Evolutionary conservation across 805 yeast genomes (phyloP).

Genomic region (Yamadazyma kitorensis): DNA sequence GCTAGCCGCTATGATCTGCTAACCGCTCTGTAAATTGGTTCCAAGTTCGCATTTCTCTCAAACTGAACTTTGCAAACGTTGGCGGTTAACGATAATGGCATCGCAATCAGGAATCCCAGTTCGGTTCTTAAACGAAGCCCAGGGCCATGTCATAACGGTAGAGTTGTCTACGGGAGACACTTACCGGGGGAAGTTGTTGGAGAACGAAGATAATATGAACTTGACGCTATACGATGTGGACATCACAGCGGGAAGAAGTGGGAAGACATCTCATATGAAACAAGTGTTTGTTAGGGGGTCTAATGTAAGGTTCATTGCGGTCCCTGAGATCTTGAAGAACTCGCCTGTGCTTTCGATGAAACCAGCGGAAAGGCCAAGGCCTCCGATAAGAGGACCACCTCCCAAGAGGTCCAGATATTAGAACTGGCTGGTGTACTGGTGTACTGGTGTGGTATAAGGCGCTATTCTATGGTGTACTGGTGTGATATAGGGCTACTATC

Average conservation of each 20-base stretch:
- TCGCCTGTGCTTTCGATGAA: slow-evolving; percentile 82
- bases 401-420: slow-evolving; percentile 31
- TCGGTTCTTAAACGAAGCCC: slow-evolving; percentile 80
- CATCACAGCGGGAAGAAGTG: slow-evolving; percentile 67
- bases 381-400: slow-evolving; percentile 66
- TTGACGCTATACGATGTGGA: slow-evolving; percentile 79
- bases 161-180: slow-evolving; percentile 85
- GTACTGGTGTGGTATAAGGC: too few species aligned
- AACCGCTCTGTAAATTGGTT: too few species aligned
- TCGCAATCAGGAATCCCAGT: slow-evolving; percentile 84
- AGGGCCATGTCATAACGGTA: slow-evolving; percentile 81
- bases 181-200: slow-evolving; percentile 82
- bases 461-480: too few species aligned
- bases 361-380: slow-evolving; percentile 60
- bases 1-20: too few species aligned
- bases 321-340: slow-evolving; percentile 83
- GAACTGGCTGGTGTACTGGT: too few species aligned
- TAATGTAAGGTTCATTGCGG: slow-evolving; percentile 74
- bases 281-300: slow-evolving; percentile 92
- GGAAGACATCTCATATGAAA: slow-evolving; percentile 70
- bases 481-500: too few species aligned
- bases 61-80: slow-evolving; percentile 17
- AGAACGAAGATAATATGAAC: slow-evolving; percentile 93
- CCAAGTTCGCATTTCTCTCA: too few species aligned
- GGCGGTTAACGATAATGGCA: not conserved